phyloP scores from a whole-genome alignment of 345 rosid species.

The Citrus sinensis region DVS_A1.0 CM039165.1:37991001-37991500 shows the following conservation, averaged over 20 bases:
- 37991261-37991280: not conserved
- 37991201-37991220: not conserved
- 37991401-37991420: conserved; percentile 4
- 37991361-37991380: conserved; percentile 1
- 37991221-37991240: not conserved
- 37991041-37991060: not conserved
- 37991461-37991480: conserved; percentile 35
- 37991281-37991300: not conserved
- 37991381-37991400: conserved; percentile 5
- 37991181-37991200: not conserved
- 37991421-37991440: conserved; percentile 30
- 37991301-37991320: not conserved
- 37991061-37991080: not conserved
- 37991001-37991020: not conserved
- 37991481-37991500: conserved; percentile 11
- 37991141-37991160: not conserved
- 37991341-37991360: not conserved
- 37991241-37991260: not conserved
- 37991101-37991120: not conserved
- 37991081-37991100: not conserved
- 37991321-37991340: not conserved
- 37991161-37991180: not conserved
- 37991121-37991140: not conserved
- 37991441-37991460: conserved; percentile 10
- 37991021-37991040: not conserved